A percentile compares a stretch with the other conserved stretches of the same genome.
These are phyloP conservation scores for Candida boidinii DNA, from an alignment of 805 yeast genomes.

Conservation along the genomic window DNA sequence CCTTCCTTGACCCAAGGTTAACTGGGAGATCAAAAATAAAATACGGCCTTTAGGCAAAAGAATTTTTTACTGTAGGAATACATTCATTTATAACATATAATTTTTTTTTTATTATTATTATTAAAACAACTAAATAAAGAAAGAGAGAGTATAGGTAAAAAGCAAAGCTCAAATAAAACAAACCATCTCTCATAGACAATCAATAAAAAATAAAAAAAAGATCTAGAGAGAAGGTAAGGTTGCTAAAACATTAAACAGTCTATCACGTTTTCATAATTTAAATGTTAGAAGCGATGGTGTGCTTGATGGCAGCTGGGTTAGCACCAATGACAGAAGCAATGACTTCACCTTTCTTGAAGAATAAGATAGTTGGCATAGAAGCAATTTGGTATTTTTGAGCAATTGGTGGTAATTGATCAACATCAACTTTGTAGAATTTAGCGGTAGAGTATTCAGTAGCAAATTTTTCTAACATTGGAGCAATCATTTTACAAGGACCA, in stretches of 20 bases:
- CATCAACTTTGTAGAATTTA: slow-evolving; percentile 84
- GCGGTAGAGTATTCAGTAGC: slow-evolving; percentile 57
- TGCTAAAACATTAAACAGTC: too few species aligned
- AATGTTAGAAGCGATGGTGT: slow-evolving; percentile 31
- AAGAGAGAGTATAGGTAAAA: neutral
- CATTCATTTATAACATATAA: too few species aligned
- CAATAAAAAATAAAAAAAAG: too few species aligned
- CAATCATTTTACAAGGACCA: slow-evolving; percentile 97
- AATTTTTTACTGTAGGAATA: too few species aligned
- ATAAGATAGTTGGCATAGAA: slow-evolving; percentile 56
- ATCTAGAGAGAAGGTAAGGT: too few species aligned
- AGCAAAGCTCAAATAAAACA: too few species aligned
- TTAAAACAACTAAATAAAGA: neutral
- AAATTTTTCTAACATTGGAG: slow-evolving; percentile 85
- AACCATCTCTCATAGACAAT: too few species aligned
- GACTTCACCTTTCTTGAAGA: slow-evolving; percentile 77
- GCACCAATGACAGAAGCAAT: slow-evolving; percentile 84
- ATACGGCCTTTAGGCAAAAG: too few species aligned
- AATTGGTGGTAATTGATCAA: slow-evolving; percentile 72
- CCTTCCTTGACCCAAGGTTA: too few species aligned
- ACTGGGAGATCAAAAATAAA: too few species aligned
- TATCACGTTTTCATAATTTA: too few species aligned
- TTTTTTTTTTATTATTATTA: too few species aligned
- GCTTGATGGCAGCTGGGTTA: slow-evolving; percentile 76
- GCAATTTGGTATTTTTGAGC: slow-evolving; percentile 56